Percentiles rank a stretch among this genome's conserved stretches.
These are phyloP conservation scores for Monilinia fructicola DNA, from an alignment of 2,329 filamentous ascomycete species.

Conservation along the genomic window DNA sequence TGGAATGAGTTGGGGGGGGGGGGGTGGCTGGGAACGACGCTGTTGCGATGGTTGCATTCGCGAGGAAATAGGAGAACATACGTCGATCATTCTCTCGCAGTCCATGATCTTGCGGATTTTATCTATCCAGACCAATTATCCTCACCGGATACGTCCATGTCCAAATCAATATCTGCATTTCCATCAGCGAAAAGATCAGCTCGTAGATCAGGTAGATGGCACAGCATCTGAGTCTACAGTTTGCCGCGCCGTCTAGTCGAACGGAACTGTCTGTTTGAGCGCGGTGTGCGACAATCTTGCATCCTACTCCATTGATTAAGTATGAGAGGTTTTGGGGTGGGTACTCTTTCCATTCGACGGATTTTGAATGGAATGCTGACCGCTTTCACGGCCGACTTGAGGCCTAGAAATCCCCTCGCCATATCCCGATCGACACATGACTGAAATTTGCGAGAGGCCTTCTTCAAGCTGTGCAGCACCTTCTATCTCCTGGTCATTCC, in stretches of 20 bases:
- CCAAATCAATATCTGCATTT: slow-evolving; percentile 38
- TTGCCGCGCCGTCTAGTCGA: background rate
- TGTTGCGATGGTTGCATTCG: background rate
- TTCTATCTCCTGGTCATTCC: too few relatives aligned
- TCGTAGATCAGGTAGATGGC: slow-evolving; percentile 35
- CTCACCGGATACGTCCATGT: slow-evolving; percentile 41
- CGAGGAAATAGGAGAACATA: background rate
- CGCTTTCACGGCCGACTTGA: too few relatives aligned
- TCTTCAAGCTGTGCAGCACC: too few relatives aligned
- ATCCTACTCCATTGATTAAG: too few relatives aligned
- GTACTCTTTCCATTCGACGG: too few relatives aligned
- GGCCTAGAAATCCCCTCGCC: too few relatives aligned
- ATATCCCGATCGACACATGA: too few relatives aligned
- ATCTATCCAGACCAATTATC: slow-evolving; percentile 46
- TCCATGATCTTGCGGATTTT: slow-evolving; percentile 39
- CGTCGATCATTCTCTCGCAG: background rate
- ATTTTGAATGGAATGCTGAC: too few relatives aligned
- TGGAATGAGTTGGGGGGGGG: too few relatives aligned
- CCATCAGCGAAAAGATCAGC: slow-evolving; percentile 33
- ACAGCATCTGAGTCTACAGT: slow-evolving; percentile 27
- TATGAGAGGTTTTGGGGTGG: too few relatives aligned
- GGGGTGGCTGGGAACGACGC: background rate
- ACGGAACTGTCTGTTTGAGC: background rate
- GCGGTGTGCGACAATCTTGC: slow-evolving; percentile 20
- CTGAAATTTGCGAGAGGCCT: too few relatives aligned